Percentiles rank a stretch among this genome's conserved stretches.
Conservation (phyloP, 73 alveolate genomes). For the Tetrahymena elliotti region DNA sequence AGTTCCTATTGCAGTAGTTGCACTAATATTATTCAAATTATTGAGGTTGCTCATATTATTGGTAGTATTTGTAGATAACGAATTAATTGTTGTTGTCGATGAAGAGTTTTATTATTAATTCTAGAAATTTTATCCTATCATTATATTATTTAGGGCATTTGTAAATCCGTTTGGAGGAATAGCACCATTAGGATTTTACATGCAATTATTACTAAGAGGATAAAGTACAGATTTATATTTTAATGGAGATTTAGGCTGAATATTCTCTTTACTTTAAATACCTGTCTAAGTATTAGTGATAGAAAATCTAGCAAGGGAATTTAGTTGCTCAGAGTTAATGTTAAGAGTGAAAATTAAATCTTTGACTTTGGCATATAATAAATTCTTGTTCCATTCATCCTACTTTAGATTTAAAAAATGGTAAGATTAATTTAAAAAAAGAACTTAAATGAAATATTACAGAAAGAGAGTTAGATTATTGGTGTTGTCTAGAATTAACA, state of each 20-base stretch:
- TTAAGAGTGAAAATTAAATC: neutral
- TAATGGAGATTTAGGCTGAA: neutral
- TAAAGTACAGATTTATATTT: neutral
- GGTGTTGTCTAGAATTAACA: neutral
- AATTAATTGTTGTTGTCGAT: neutral
- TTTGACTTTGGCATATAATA: neutral
- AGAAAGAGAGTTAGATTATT: neutral
- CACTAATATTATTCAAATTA: neutral
- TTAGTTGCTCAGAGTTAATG: neutral
- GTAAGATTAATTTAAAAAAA: neutral
- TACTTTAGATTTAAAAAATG: neutral
- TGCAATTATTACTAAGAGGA: neutral
- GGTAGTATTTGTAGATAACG: neutral
- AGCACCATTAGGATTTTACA: neutral
- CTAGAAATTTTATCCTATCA: neutral
- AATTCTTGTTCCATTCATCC: neutral
- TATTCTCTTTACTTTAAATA: neutral
- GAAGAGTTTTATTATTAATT: neutral
- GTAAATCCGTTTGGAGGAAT: neutral
- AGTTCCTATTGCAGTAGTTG: neutral
- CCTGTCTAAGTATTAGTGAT: neutral
- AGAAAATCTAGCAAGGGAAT: neutral
- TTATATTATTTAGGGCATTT: neutral
- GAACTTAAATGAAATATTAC: neutral
- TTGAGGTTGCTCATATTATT: neutral